phyloP scores from a whole-genome alignment of 1,284 basidiomycete genomes.

The Kwoniella shivajii region DNA sequence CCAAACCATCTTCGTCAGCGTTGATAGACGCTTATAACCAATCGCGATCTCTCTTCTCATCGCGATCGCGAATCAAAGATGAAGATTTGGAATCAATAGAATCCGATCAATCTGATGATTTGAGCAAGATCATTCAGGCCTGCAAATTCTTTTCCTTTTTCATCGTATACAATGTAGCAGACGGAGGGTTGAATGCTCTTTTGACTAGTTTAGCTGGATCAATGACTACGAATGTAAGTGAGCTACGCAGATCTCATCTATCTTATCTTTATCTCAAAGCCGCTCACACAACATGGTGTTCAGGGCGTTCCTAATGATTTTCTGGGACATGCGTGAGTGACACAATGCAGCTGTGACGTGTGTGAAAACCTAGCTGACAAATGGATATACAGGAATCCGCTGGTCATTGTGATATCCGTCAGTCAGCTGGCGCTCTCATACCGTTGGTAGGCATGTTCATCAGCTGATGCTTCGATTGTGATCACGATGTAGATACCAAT shows the following conservation, averaged over 20 bases:
- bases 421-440: not conserved
- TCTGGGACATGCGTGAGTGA: conserved; percentile 29
- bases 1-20: conserved; percentile 17
- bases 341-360: not conserved
- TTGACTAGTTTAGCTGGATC: conserved; percentile 28
- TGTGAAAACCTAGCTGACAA: not conserved
- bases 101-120: not conserved
- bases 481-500: conserved; percentile 23
- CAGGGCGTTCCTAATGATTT: conserved; percentile 35
- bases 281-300: not conserved
- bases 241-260: not conserved
- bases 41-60: not conserved
- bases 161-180: conserved; percentile 26
- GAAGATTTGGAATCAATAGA: not conserved
- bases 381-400: conserved; percentile 23
- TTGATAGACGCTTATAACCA: conserved; percentile 13
- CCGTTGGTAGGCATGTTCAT: not conserved
- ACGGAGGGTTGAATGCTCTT: conserved; percentile 25
- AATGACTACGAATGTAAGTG: conserved; percentile 31
- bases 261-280: not conserved
- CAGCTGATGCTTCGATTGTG: not conserved
- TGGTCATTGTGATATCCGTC: conserved; percentile 26
- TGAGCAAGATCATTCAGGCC: conserved; percentile 3
- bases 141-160: conserved; percentile 27
- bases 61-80: not conserved